Evolutionary conservation across 441 rosid genomes (phyloP), one percentile per base, ranked within the genome.

Genomic region (Dalechampia spathulata): DNA sequence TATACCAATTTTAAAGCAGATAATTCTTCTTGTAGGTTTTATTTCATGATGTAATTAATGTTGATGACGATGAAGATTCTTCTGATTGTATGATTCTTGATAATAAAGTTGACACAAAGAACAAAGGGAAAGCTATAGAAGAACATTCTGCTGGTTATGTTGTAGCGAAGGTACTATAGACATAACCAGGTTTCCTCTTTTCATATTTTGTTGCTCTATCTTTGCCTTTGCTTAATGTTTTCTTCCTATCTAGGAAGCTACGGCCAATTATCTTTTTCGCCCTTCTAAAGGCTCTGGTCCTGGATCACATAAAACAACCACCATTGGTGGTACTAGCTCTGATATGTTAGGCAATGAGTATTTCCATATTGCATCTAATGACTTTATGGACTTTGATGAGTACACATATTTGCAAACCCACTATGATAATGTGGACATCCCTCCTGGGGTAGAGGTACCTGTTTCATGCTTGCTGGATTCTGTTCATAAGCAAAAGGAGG

Each of bases 401-500:
- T 81, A 77, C 58, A 68, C 69, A 59, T 37, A 46, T 60, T 74
- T 81, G 61, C 96, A 88, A 81, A 76, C 82, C 13, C 76, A 79
- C 65, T 84, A 81, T 27, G 93, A 88, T 71, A 63, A 60, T 51
- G 79, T 76, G 60, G 78, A 84, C 65, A 57, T 88, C 52, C 93
- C 95, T 59, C 59, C 96, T 65, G 96, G 81, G 30, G 93, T 91
- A 53, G 95, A 91, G 75, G 85, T 78, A 25, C 30, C 87, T 3
- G 58, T 91, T 61, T 86, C 89, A 23, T 78, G 81, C 83, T 75
- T 83, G 58, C 52, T 76, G 4, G 65, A 62, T 65, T 69, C 73
- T 26, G 14, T 58, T 52, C 61, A 62, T n/a, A 36, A 70, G 49
- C 58, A 60, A 48, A 23, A 65, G 49, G 64, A 64, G 10, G 56